Percentiles rank a stretch among this genome's conserved stretches.
These are phyloP conservation scores for Maudiozyma humilis DNA, from an alignment of 1,139 yeast genomes.

Conservation along the genomic window DNA sequence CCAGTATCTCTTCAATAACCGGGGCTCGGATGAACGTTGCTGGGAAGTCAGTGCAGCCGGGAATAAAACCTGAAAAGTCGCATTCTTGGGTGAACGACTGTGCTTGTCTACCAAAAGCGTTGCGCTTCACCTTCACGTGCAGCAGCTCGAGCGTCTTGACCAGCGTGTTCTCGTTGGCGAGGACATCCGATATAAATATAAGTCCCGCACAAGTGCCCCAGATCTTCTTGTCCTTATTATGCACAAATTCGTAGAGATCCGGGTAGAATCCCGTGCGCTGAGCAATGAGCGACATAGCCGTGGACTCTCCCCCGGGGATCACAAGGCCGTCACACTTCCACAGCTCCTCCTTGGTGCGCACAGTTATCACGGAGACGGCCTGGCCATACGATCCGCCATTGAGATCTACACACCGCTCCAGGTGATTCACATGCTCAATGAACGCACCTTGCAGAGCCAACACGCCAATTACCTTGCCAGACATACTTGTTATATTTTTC, in stretches of 20 bases:
- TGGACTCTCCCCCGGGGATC: constrained; percentile 79
- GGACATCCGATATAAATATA: constrained; percentile 53
- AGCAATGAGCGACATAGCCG: constrained; percentile 66
- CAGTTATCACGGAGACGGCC: constrained; percentile 37
- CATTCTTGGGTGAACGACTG: constrained; percentile 52
- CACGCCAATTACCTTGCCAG: constrained; percentile 47
- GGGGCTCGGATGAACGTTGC: constrained; percentile 77
- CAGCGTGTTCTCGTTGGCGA: constrained; percentile 46
- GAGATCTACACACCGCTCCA: constrained; percentile 35
- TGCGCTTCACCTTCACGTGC: constrained; percentile 57
- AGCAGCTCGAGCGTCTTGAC: constrained; percentile 61
- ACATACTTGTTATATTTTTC: not conserved
- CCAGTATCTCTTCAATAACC: constrained; percentile 42
- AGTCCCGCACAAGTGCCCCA: constrained; percentile 92
- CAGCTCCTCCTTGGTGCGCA: constrained; percentile 47
- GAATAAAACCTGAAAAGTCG: constrained; percentile 43
- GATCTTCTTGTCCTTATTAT: constrained; percentile 42
- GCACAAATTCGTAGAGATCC: constrained; percentile 48
- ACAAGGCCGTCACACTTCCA: constrained; percentile 50
- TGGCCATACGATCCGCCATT: constrained; percentile 8
- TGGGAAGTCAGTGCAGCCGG: constrained; percentile 38
- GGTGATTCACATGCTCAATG: constrained; percentile 54
- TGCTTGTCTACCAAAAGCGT: constrained; percentile 69
- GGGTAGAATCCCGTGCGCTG: constrained; percentile 53
- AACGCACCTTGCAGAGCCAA: constrained; percentile 80